Evolutionary conservation across 2,329 filamentous ascomycete species (phyloP).

Genomic region (Neofusicoccum parvum): DNA sequence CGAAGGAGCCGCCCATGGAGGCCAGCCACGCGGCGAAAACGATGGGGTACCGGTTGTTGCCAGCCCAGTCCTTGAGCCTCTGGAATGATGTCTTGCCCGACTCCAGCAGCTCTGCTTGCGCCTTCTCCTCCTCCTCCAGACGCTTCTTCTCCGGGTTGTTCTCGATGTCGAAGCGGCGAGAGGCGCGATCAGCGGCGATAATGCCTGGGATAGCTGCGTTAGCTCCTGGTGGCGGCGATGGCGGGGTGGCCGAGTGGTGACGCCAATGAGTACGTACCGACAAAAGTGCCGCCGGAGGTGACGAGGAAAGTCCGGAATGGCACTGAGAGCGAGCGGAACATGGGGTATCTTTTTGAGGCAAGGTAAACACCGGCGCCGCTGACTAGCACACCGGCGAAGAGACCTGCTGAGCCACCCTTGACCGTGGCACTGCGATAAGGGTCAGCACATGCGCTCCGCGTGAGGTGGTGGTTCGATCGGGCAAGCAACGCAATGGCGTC

Average conservation of each 20-base stretch:
- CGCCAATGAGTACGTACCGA: constrained; percentile 51
- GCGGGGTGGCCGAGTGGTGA: background rate
- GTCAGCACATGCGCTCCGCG: constrained; percentile 13
- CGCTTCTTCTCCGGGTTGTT: constrained; percentile 67
- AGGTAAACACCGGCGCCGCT: constrained; percentile 69
- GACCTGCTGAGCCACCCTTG: constrained; percentile 76
- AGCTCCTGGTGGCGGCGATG: constrained; percentile 4
- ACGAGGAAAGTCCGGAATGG: constrained; percentile 92
- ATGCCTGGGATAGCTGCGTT: constrained; percentile 57
- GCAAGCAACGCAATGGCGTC: background rate
- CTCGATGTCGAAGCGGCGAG: constrained; percentile 69
- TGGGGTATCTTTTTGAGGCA: constrained; percentile 71
- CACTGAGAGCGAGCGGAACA: constrained; percentile 79
- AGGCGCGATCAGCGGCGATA: constrained; percentile 76
- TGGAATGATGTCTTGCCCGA: constrained; percentile 59
- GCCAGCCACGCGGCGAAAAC: constrained; percentile 81
- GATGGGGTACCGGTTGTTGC: constrained; percentile 82
- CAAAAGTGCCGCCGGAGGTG: constrained; percentile 78
- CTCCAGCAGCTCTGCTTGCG: constrained; percentile 40
- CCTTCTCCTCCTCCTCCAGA: constrained; percentile 54
- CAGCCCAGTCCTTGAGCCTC: constrained; percentile 71
- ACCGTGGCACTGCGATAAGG: constrained; percentile 62
- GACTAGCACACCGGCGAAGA: constrained; percentile 64
- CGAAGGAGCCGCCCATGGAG: constrained; percentile 74
- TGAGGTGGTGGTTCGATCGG: background rate